phyloP scores from a whole-genome alignment of 2,329 filamentous ascomycete genomes.

The Helminthosporium solani region DNA sequence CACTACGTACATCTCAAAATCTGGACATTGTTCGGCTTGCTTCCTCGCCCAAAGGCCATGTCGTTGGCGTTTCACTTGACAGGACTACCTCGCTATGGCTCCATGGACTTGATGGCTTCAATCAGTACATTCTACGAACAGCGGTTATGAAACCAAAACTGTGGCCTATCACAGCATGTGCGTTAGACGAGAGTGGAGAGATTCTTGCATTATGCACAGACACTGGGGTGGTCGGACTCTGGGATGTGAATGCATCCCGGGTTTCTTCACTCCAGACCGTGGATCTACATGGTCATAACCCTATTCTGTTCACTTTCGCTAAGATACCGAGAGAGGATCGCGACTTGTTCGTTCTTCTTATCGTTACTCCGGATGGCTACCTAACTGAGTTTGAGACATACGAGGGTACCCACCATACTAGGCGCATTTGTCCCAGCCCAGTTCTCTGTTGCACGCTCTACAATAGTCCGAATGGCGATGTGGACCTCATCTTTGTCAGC shows the following conservation, averaged over 20 bases:
- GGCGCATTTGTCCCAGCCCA: conserved; percentile 27
- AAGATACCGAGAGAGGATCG: conserved; percentile 36
- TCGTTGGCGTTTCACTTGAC: conserved; percentile 71
- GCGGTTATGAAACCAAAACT: conserved; percentile 37
- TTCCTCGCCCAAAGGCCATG: conserved; percentile 62
- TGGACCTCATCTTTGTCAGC: conserved; percentile 36
- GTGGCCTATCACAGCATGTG: conserved; percentile 58
- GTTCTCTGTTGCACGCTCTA: conserved; percentile 34
- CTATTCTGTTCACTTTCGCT: conserved; percentile 62
- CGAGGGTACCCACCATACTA: conserved; percentile 36
- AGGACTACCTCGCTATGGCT: conserved; percentile 66
- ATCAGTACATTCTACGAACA: conserved; percentile 33
- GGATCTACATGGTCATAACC: conserved; percentile 59
- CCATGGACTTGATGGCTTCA: conserved; percentile 31
- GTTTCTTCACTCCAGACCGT: conserved; percentile 57
- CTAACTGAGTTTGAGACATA: conserved; percentile 60
- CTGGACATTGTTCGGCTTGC: conserved; percentile 69
- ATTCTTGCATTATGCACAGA: conserved; percentile 68
- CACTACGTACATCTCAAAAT: conserved; percentile 62
- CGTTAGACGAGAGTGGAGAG: conserved; percentile 63
- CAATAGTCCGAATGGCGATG: conserved; percentile 25
- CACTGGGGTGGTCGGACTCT: conserved; percentile 60
- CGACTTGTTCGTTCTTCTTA: conserved; percentile 50
- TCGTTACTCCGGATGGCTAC: conserved; percentile 65
- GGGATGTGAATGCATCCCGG: conserved; percentile 59